Conservation (phyloP, 306 rosid species). For the Quercus mongolica region DNA sequence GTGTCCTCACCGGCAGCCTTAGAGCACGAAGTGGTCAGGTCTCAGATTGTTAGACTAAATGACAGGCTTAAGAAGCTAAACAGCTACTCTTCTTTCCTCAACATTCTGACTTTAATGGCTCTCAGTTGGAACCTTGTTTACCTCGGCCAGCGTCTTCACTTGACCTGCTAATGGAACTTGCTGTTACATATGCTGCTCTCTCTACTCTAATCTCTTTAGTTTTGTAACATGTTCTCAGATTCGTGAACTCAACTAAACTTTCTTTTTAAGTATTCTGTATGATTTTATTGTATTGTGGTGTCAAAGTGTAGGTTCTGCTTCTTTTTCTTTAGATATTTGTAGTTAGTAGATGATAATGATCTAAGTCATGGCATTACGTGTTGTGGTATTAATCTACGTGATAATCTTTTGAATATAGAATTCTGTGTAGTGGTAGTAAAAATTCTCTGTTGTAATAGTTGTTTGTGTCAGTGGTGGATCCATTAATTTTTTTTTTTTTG, state of each 20-base stretch:
- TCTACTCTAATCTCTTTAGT: not conserved
- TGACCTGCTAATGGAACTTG: not conserved
- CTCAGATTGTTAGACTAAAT: conserved; percentile 32
- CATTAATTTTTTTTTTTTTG: too few relatives aligned
- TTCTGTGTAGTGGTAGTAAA: too few relatives aligned
- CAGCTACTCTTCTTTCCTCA: conserved; percentile 51
- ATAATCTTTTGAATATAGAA: too few relatives aligned
- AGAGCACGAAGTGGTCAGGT: conserved; percentile 28
- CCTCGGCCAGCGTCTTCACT: conserved; percentile 39
- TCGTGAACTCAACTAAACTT: not conserved
- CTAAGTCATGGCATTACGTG: too few relatives aligned
- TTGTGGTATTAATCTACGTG: too few relatives aligned
- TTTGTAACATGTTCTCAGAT: not conserved
- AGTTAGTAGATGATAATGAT: too few relatives aligned
- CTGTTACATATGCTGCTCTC: not conserved
- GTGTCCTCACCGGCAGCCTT: not conserved
- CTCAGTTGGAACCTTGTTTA: conserved; percentile 72
- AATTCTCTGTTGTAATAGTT: too few relatives aligned
- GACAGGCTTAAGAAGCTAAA: conserved; percentile 64
- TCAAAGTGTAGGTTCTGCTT: too few relatives aligned
- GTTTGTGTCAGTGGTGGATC: too few relatives aligned
- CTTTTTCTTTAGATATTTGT: too few relatives aligned
- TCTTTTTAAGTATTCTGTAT: not conserved
- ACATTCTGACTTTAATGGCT: conserved; percentile 51
- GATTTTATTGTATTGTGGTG: not conserved